These are phyloP conservation scores for Kuraishia piskuri DNA, from an alignment of 805 yeast genomes.

Conservation along the genomic window DNA sequence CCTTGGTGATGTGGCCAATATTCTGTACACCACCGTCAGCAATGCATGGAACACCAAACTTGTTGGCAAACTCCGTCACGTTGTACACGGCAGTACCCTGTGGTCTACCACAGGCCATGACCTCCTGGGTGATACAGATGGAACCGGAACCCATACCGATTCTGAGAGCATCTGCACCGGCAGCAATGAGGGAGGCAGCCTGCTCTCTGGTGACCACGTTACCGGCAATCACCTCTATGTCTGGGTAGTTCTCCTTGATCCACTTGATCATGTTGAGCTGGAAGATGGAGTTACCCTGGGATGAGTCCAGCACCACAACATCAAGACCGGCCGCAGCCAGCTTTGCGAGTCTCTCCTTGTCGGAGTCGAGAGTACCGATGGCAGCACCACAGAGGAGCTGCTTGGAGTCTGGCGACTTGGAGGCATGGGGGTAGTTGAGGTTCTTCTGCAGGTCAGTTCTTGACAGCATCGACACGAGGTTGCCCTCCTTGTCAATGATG, in stretches of 20 bases:
- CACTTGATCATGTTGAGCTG: conserved; percentile 90
- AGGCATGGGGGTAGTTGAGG: conserved; percentile 87
- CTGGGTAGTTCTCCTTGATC: conserved; percentile 75
- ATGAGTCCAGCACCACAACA: conserved; percentile 90
- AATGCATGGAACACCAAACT: conserved; percentile 96
- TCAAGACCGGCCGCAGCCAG: conserved; percentile 95
- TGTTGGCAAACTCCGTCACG: conserved; percentile 88
- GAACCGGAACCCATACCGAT: conserved; percentile 99
- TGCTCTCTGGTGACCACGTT: conserved; percentile 98
- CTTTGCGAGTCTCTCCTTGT: conserved; percentile 72
- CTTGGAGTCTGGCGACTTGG: conserved; percentile 87
- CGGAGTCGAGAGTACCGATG: conserved; percentile 88
- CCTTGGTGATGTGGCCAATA: conserved; percentile 97
- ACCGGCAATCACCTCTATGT: conserved; percentile 90
- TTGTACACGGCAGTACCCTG: conserved; percentile 98
- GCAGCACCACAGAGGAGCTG: conserved; percentile 99
- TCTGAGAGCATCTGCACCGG: conserved; percentile 97
- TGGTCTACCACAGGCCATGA: conserved; percentile 99
- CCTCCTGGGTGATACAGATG: conserved; percentile 98
- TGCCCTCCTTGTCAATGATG: conserved; percentile 70
- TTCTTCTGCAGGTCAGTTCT: conserved; percentile 97
- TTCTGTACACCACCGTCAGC: conserved; percentile 99
- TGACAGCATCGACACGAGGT: conserved; percentile 80
- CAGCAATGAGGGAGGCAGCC: conserved; percentile 89
- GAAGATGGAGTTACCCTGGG: conserved; percentile 95